Evolutionary conservation across 352 stramenopile species (phyloP).

Genomic region (Sclerospora graminicola): DNA sequence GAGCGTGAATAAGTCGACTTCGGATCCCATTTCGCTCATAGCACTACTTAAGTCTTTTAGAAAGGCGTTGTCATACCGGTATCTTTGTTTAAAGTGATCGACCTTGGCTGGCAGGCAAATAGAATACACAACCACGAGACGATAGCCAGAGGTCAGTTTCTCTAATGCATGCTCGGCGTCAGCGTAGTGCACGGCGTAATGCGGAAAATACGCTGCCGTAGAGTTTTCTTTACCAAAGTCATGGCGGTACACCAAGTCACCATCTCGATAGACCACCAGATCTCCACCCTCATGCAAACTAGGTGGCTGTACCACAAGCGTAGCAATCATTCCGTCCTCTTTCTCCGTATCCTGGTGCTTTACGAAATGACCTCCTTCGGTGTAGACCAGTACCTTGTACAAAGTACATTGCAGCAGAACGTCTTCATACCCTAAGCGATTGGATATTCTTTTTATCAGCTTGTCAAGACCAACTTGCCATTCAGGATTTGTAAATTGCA

Average conservation of each 20-base stretch:
- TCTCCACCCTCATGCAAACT: conserved; percentile 15
- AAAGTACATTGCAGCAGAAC: conserved; percentile 6
- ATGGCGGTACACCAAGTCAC: background rate
- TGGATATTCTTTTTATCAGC: conserved; percentile 1
- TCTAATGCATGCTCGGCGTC: conserved; percentile 15
- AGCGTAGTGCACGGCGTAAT: conserved; percentile 21
- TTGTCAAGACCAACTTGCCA: background rate
- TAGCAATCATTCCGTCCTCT: conserved; percentile 40
- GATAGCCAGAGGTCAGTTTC: conserved; percentile 13
- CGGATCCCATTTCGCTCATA: background rate
- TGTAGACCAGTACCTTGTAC: conserved; percentile 48
- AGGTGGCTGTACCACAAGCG: conserved; percentile 32
- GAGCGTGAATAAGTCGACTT: conserved; percentile 8
- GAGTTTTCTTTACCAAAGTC: background rate
- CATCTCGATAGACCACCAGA: background rate
- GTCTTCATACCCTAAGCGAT: conserved; percentile 5
- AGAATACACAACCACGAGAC: conserved; percentile 17
- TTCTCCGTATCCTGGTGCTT: conserved; percentile 46
- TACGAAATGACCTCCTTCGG: conserved; percentile 24
- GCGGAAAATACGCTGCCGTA: conserved; percentile 5
- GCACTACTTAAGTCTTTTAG: background rate
- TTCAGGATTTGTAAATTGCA: conserved; percentile 1
- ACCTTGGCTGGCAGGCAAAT: conserved; percentile 10
- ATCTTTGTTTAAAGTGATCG: background rate
- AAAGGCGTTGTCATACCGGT: background rate